Base-by-base conservation (phyloP, 2,329 filamentous ascomycete genomes). In the Pseudomassariella vexata region DNA sequence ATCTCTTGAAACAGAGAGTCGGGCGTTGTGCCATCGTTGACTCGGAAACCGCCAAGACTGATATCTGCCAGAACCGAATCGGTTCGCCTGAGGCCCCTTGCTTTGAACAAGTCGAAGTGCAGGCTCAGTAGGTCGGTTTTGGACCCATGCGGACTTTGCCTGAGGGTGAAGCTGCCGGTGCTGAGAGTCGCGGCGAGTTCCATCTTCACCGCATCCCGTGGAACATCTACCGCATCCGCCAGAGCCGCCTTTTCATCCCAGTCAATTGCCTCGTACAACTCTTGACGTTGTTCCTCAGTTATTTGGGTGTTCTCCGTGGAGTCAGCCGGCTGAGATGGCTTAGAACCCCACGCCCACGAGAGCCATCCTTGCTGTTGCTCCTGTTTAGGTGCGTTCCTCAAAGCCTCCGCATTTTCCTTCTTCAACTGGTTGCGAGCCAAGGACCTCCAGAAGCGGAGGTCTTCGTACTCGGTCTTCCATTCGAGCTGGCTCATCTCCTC, bases 161-260 rank as follows among this genome's bases (percentile, higher is more conserved):
- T 88, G 20, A 99, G 67, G 0, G 92, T 96, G 52, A 99, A 96
- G 60, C 90, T 95, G 37, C 92, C 92, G 1, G 90, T 95, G 41
- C 85, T 84, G n/a, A 99, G 77, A 34, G 85, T 90, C 30, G 92
- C 82, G 53, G 96, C 88, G 29, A 98, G 67, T 53, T 95, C 86
- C 56, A 96, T 70, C 59, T 96, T 95, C 49, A 98, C 73, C 8
- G 87, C 87, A 47, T 99, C 92, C 33, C 85, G 78, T 0, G 94
- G 94, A 19, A 88, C 70, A 46, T 98, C 92, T 4, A 99, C 81
- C 24, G 84, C 82, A 45, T 95, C 88, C 0, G 87, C 73, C 23
- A 98, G 72, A 2, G 84, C 85, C 38, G 89, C 81, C 66, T 95
- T 96, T 59, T 99, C 92, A 41, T 98, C 86, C 81, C 90, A 99